These are phyloP conservation scores for Beta lomatogona DNA, from an alignment of 179 eudicot genomes.

Conservation along the genomic window DNA sequence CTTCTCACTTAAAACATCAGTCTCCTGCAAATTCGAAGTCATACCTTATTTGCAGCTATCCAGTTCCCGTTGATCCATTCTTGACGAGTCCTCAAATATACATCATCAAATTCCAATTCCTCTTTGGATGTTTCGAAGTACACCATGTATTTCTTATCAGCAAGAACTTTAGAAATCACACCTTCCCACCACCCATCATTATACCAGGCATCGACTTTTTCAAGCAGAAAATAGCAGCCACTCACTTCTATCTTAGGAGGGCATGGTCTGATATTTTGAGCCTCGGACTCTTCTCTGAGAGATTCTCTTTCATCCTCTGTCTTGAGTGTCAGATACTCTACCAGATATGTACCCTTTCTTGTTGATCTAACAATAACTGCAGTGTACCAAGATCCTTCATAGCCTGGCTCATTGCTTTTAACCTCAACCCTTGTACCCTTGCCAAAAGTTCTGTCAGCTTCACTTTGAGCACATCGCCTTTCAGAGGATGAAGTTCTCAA, in stretches of 20 bases:
- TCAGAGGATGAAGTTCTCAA: conserved; percentile 23
- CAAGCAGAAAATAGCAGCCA: conserved; percentile 38
- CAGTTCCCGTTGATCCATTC: conserved; percentile 58
- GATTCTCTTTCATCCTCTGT: conserved; percentile 38
- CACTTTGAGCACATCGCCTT: conserved; percentile 26
- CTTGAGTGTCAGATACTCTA: conserved; percentile 50
- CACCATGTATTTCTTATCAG: conserved; percentile 39
- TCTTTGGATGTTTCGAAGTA: conserved; percentile 47
- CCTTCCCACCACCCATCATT: conserved; percentile 69
- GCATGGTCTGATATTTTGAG: conserved; percentile 44
- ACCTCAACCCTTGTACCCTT: conserved; percentile 55
- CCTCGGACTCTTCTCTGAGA: conserved; percentile 38
- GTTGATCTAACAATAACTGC: conserved; percentile 41
- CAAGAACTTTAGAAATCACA: conserved; percentile 42
- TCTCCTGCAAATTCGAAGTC: conserved; percentile 16
- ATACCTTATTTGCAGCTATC: conserved; percentile 43
- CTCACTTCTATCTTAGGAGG: conserved; percentile 41
- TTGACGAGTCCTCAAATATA: conserved; percentile 49
- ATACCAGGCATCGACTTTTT: conserved; percentile 65
- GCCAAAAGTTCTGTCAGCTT: conserved; percentile 24
- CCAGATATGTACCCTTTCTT: conserved; percentile 33
- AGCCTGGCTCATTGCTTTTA: conserved; percentile 52
- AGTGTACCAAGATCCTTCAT: conserved; percentile 53
- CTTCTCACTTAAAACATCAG: not conserved
- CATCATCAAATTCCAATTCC: conserved; percentile 42